These are phyloP conservation scores for Barnettozyma sucrosica DNA, from an alignment of 805 yeast species.

Conservation along the genomic window DNA sequence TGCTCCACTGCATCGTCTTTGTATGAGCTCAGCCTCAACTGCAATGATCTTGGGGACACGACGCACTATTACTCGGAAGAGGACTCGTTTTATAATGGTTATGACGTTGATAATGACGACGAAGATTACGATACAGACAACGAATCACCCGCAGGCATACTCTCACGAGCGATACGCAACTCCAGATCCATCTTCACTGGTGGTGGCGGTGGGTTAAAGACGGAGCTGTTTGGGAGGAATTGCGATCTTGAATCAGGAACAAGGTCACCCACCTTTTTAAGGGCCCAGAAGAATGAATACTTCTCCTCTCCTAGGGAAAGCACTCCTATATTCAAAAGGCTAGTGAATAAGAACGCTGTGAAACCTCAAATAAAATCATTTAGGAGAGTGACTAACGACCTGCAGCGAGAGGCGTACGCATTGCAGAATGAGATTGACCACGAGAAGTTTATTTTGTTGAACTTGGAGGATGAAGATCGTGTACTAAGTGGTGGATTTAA, in stretches of 20 bases:
- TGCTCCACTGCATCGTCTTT: constrained; percentile 11
- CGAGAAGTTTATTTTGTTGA: constrained; percentile 24
- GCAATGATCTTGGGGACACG: constrained; percentile 4
- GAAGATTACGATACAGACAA: constrained; percentile 18
- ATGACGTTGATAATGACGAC: constrained; percentile 2
- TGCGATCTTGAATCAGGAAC: constrained; percentile 10
- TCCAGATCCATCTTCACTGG: constrained; percentile 2
- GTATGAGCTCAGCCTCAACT: constrained; percentile 5
- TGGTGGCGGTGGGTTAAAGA: constrained; percentile 5
- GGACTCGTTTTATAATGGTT: background rate
- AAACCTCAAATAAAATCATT: constrained; percentile 27
- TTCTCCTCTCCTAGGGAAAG: constrained; percentile 16
- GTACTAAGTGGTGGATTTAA: constrained; percentile 5
- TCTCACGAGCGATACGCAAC: constrained; percentile 4
- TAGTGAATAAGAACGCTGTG: constrained; percentile 19
- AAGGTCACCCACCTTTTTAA: constrained; percentile 10
- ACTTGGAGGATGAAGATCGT: constrained; percentile 20
- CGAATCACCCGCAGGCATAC: constrained; percentile 11
- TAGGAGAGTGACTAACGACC: constrained; percentile 20
- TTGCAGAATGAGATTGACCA: constrained; percentile 24
- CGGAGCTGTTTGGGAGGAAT: constrained; percentile 12
- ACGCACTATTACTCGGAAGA: constrained; percentile 1
- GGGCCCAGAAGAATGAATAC: constrained; percentile 6
- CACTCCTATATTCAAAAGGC: constrained; percentile 26
- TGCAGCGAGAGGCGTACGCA: constrained; percentile 22